Base-by-base conservation (phyloP, 257 asterid species). In the Asclepias syriaca region DNA sequence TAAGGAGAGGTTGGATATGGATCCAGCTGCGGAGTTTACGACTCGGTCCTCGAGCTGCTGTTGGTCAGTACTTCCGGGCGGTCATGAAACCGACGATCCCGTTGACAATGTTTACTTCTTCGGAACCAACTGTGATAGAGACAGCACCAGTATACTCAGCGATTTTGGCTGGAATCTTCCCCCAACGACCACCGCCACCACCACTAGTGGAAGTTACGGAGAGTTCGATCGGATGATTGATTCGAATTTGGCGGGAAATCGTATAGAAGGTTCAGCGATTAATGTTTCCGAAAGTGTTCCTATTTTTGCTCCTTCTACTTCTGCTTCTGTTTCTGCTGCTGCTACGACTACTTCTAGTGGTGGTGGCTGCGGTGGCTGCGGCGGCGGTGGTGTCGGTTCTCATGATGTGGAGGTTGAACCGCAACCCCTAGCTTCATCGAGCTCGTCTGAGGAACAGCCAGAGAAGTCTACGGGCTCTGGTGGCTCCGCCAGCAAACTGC, bases 121-220 rank as follows among this genome's bases (percentile, higher is more conserved):
- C 78, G 80, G 68, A 12, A 51, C 32, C 16, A 75, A 66, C 39
- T 71, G 68, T 32, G 91, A 82, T 46, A 50, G 65, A 11, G 88
- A 78, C 19, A 81, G 40, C 49, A 81, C 34, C 49, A 76, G 46
- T 69, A 72, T 87, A 70, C 87, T 92, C 68, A 57, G 72, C 50
- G 95, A 92, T 66, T 92, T 88, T 61, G 96, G 92, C 3, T 92
- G 98, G 98, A 84, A 78, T 82, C 77, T 87, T 66, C 88, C 65
- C 1, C 76, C 72, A 18, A 63, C 70, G 15, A 24, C 70, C 4
- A 53, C 43, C 2, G 2, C 16, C 21, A 24, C 70, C 4, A 53
- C 43, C 2, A 13, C 16, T 27, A 68, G 75, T 59, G 81, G 74
- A 66, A 27, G 63, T 1, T 72, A 68, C 24, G 63, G 69, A 11